Evolutionary conservation across 83 land plant genomes (phyloP), one percentile per base, ranked within the genome.

Genomic region (Isoetes engelmannii): DNA sequence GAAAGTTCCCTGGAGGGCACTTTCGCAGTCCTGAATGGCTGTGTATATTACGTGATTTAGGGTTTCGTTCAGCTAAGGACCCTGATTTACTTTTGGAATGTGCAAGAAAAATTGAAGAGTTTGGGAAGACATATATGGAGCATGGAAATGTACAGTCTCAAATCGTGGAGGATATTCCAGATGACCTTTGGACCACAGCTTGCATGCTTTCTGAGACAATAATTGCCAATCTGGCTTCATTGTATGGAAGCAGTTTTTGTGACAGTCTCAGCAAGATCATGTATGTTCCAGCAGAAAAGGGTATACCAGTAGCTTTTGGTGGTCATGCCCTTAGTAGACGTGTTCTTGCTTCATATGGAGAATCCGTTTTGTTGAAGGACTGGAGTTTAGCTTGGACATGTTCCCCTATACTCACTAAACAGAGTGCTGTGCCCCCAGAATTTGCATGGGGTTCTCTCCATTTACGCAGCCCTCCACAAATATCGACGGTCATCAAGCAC

Each of bases 361-460:
- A 86, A 54, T 87, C 87, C 44, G 84, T 90, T 57, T 60, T 94
- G 55, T 48, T 82, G 63, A 88, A 78, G 64, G 92, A 94, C 74
- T 94, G 99, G 99, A 90, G 90, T 44, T 69, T 94, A 42, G 96
- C 90, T 43, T 94, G 99, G 99, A 87, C 86, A 65, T 80, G 83
- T 75, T 80, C 86, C 10, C 89, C 96, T 1, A 82, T 94, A 53
- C 72, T 94, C 10, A 47, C 87, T 15, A 83, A 44, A 58, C 78
- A 70, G 49, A 81, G 65, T 69, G 63, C 83, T 51, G 67, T 92
- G 49, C 92, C 99, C 13, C 99, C 99, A 46, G 87, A 94, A 51
- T 94, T 84, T 69, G 84, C 99, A 42, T 94, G 92, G 99, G 88
- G 85, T 64, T 77, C 90, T 67, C 78, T 94, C 8, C 90, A 82